phyloP scores from a whole-genome alignment of 1,284 basidiomycete species.

The Papiliotrema laurentii region DNA sequence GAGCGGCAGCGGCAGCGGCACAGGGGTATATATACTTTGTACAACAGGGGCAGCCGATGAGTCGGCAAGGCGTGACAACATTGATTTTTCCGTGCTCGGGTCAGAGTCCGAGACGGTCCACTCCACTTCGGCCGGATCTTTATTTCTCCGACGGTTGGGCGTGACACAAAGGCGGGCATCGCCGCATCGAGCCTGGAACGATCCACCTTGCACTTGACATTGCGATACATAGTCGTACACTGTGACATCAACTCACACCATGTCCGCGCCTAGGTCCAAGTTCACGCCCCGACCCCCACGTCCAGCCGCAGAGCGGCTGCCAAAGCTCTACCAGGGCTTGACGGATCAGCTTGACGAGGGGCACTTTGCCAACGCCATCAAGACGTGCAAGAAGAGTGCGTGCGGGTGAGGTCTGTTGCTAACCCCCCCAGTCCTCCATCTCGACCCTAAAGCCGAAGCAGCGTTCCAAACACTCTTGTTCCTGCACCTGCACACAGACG shows the following conservation, averaged over 20 bases:
- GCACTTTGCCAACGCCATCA: slow-evolving; percentile 71
- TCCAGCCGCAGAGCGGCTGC: slow-evolving; percentile 59
- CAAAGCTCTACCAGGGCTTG: slow-evolving; percentile 68
- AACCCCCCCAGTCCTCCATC: slow-evolving; percentile 68
- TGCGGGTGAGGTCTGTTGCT: slow-evolving; percentile 27
- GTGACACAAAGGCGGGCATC: too few relatives aligned
- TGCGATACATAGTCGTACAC: too few relatives aligned
- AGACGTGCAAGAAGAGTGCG: slow-evolving; percentile 83
- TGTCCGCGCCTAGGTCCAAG: too few relatives aligned
- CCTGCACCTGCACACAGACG: slow-evolving; percentile 75
- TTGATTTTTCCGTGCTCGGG: too few relatives aligned
- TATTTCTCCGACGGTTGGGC: too few relatives aligned
- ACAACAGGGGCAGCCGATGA: too few relatives aligned
- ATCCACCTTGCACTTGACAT: too few relatives aligned
- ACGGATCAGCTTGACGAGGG: slow-evolving; percentile 79
- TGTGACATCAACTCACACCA: too few relatives aligned
- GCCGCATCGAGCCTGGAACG: too few relatives aligned
- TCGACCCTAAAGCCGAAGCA: slow-evolving; percentile 64
- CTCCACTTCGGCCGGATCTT: background rate
- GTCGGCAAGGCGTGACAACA: too few relatives aligned
- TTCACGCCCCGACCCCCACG: slow-evolving; percentile 54
- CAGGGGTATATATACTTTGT: too few relatives aligned
- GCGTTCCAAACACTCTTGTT: slow-evolving; percentile 75
- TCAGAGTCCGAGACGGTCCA: background rate
- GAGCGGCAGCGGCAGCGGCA: too few relatives aligned